phyloP scores from a whole-genome alignment of 2,329 filamentous ascomycete species.

The Graphilbum ipis-grandicollis region DNA sequence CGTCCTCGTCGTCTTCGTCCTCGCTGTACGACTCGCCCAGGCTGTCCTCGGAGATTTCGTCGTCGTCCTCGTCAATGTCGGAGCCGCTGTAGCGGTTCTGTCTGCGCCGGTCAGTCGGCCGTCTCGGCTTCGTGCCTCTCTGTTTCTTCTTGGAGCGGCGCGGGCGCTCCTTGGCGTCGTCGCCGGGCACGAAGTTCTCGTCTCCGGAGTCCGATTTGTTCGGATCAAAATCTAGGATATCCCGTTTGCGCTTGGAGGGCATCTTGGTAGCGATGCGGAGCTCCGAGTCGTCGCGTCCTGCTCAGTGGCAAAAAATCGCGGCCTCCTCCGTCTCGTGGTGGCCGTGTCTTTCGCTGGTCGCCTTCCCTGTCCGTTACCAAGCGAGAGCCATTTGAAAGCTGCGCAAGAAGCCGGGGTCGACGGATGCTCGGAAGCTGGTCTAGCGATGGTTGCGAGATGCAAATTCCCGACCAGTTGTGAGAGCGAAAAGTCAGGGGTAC shows the following conservation, averaged over 20 bases:
- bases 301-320: too few species aligned
- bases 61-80: conserved; percentile 45
- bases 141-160: conserved; percentile 21
- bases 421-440: too few species aligned
- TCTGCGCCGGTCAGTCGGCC: conserved; percentile 8
- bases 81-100: conserved; percentile 35
- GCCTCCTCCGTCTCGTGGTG: too few species aligned
- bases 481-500: too few species aligned
- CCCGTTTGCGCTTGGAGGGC: conserved; percentile 39
- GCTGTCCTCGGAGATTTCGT: conserved; percentile 35
- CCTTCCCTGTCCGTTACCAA: background rate
- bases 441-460: too few species aligned
- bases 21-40: conserved; percentile 30
- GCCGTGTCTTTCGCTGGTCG: background rate
- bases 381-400: background rate
- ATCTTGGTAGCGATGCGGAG: too few species aligned
- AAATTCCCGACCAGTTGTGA: too few species aligned
- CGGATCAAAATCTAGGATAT: conserved; percentile 41
- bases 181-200: conserved; percentile 44
- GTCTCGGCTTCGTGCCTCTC: conserved; percentile 12
- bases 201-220: conserved; percentile 51
- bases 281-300: too few species aligned
- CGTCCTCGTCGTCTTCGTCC: conserved; percentile 20
- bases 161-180: conserved; percentile 23
- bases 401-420: background rate